Evolutionary conservation across 306 rosid genomes (phyloP), one percentile per base, ranked within the genome.

Genomic region (Macrotyloma uniflorum): DNA sequence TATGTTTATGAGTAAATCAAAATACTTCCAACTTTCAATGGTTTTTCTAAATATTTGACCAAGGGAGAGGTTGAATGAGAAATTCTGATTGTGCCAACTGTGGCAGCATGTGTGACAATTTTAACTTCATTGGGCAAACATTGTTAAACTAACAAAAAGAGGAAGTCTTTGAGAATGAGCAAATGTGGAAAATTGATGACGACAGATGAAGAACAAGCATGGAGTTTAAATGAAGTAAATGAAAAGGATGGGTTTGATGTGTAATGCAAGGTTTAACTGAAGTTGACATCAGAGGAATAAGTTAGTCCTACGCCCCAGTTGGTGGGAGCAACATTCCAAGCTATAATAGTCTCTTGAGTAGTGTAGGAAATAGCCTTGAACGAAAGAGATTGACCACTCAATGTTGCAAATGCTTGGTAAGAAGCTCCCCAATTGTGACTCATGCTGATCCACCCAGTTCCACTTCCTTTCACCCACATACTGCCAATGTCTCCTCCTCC

Each of bases 381-480:
- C 20, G 98, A 95, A 49, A 95, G 91, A 28, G 88, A 0, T 90
- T 94, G 98, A 18, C 88, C 93, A 19, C 67, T 63, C 0, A 92
- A 77, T 15, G 95, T 38, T 32, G 98, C 88, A 83, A 95, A 92
- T 30, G 97, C 97, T 24, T 94, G 95, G 54, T 95, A 95, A 0
- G 98, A 95, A 62, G 98, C 97, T 5, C 98, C 98, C 98, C 98
- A 95, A 20, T 95, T 95, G 50, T 95, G 98, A 82, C 89, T 95
- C 98, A 95, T 95, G 15, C 82, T 72, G 15, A 88, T 88, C 98
- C 98, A 95, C 1, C 81, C 86, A 1, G 93, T 85, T 78, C 45
- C 82, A 80, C 86, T 91, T 75, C 98, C 98, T 57, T 92, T 95
- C 76, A 95, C 98, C 83, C 89, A 83, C 91, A 95, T 88, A 16